Percentiles rank a stretch among this genome's conserved stretches.
Evolutionary conservation across 2,329 filamentous ascomycete species (phyloP).

Genomic region (Westerdykella sp.): DNA sequence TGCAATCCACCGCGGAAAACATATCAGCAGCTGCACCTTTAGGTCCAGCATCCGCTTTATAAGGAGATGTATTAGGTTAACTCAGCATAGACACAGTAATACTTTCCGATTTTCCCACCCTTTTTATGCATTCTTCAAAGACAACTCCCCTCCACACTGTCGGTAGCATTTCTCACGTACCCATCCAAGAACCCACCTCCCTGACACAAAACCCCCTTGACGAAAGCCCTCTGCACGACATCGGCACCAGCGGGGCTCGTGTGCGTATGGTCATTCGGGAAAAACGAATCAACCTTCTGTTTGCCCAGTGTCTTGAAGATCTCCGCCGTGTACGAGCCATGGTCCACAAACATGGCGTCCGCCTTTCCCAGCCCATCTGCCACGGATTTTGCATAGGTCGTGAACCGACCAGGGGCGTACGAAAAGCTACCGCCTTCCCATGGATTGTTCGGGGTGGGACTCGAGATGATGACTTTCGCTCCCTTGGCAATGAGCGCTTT

Average conservation of each 20-base stretch:
- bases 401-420: conserved; percentile 49
- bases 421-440: conserved; percentile 53
- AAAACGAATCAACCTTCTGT: conserved; percentile 48
- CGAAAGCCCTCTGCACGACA: conserved; percentile 52
- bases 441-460: conserved; percentile 57
- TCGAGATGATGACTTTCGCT: conserved; percentile 53
- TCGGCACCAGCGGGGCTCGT: conserved; percentile 53
- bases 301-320: conserved; percentile 49
- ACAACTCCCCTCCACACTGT: conserved; percentile 25
- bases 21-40: no score
- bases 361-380: conserved; percentile 39
- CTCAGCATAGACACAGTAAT: no score
- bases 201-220: conserved; percentile 51
- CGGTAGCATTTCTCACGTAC: conserved; percentile 33
- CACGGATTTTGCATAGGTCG: conserved; percentile 43
- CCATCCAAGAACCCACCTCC: conserved; percentile 40
- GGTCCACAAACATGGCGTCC: conserved; percentile 49
- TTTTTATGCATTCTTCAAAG: conserved; percentile 9
- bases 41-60: no score
- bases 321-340: conserved; percentile 53
- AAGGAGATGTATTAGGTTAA: no score
- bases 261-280: conserved; percentile 58
- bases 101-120: no score
- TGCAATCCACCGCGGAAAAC: no score
- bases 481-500: conserved; percentile 51